Conservation (phyloP, 2,329 filamentous ascomycete species). For the Furcasterigmium furcatum region DNA sequence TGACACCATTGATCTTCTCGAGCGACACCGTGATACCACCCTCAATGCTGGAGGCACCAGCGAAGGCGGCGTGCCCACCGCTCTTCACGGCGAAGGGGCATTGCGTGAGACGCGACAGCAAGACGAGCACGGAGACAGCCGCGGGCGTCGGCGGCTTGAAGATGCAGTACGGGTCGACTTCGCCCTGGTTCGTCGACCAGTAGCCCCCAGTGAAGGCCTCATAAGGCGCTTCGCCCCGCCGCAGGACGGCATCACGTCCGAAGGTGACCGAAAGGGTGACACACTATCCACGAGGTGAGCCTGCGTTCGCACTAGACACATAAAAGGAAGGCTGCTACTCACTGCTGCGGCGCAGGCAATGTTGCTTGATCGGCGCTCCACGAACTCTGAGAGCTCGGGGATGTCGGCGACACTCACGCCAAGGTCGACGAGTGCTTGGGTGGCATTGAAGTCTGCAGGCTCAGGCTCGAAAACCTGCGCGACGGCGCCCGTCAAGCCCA, state of each 20-base stretch:
- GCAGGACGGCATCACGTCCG: constrained; percentile 9
- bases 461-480: constrained; percentile 7
- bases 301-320: no score
- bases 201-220: constrained; percentile 6
- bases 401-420: constrained; percentile 11
- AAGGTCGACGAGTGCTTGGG: constrained; percentile 8
- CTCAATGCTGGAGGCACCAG: constrained; percentile 30
- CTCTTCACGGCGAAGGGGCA: constrained; percentile 37
- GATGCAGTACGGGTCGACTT: constrained; percentile 15
- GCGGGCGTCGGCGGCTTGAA: constrained; percentile 17
- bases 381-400: constrained; percentile 4
- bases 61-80: constrained; percentile 41
- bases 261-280: constrained; percentile 3
- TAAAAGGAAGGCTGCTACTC: no score
- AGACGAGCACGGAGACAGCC: constrained; percentile 21
- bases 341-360: constrained; percentile 5
- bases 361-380: not conserved
- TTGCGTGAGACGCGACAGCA: constrained; percentile 18
- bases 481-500: not conserved
- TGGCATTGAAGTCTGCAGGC: constrained; percentile 10
- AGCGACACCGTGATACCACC: constrained; percentile 32
- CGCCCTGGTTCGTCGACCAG: constrained; percentile 11
- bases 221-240: not conserved
- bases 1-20: constrained; percentile 26
- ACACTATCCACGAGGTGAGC: constrained; percentile 1